Base-by-base conservation (phyloP, 257 asterid genomes). In the Dorcoceras hygrometricum region DNA sequence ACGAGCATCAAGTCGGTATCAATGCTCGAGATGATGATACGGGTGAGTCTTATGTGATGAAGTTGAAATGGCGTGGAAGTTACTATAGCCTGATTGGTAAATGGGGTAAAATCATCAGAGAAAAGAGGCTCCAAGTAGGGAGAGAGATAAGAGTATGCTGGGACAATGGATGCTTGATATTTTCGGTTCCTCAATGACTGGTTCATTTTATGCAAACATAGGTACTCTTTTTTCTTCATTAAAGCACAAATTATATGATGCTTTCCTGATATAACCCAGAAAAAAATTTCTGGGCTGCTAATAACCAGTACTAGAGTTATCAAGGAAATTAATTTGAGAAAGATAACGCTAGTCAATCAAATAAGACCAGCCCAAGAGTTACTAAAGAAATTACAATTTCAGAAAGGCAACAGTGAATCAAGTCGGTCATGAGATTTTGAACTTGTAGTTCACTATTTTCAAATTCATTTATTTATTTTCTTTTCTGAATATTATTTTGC, bases 31-130 rank as follows among this genome's bases (percentile, higher is more conserved):
- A 82, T 62, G 81, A 80, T 39, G 88, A 82, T 58, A 82, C 80
- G 0, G 81, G 85, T 19, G 85, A 82, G 14, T 62, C 68, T 23
- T 82, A 80, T 54, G 81, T 77, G 69, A 82, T 82, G 86, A 81
- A 81, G 81, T 69, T 81, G 76, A 81, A 73, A 69, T 75, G 83
- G 81, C 81, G 86, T 6, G 83, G 81, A 19, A 81, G 86, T 70
- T 81, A 81, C 43, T 81, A 81, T 55, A 79, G 79, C 43, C 63
- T 82, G 43, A 79, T 82, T 61, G 87, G 87, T 29, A 82, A 82
- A 65, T 82, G 87, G 87, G 87, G 85, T 53, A 82, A 79, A 71
- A 80, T 82, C 23, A 75, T 82, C 57, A 75, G 87, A 66, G 87
- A 80, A 28, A 82, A 82, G 72, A 68, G 78, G 73, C 74, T 82